A percentile compares a stretch with the other conserved stretches of the same genome.
phyloP scores from a whole-genome alignment of 495 filamentous ascomycete genomes.

The Tirmania nivea region DNA sequence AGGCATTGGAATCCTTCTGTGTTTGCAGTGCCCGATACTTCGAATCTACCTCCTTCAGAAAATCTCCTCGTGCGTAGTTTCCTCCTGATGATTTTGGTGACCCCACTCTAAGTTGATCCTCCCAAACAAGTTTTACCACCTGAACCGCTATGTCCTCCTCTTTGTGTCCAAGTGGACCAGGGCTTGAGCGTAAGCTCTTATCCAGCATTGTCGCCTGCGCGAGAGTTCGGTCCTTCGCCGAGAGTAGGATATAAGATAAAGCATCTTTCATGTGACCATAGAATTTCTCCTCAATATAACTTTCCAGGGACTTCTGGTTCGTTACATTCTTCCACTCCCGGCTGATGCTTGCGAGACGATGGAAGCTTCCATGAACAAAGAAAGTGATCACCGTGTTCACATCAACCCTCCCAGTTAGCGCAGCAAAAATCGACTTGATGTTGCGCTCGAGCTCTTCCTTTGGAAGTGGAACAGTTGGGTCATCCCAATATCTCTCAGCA shows the following conservation, averaged over 20 bases:
- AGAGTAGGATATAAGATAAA: too few relatives aligned
- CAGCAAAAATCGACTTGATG: neutral
- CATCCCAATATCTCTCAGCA: neutral
- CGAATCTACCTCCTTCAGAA: too few relatives aligned
- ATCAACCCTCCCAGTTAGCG: neutral
- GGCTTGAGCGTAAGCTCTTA: too few relatives aligned
- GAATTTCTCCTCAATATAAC: too few relatives aligned
- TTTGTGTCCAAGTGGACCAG: neutral
- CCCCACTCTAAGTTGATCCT: neutral
- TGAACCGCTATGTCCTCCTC: neutral
- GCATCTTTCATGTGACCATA: too few relatives aligned
- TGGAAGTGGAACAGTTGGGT: neutral
- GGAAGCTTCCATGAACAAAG: neutral
- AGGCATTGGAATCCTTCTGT: too few relatives aligned
- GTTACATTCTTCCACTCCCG: neutral
- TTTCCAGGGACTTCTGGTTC: neutral
- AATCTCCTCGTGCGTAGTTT: too few relatives aligned
- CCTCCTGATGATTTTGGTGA: too few relatives aligned
- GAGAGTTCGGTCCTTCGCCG: too few relatives aligned
- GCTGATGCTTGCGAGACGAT: neutral
- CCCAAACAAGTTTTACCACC: neutral
- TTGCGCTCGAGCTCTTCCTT: neutral
- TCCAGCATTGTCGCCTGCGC: too few relatives aligned
- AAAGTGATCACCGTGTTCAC: neutral
- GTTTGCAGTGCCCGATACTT: too few relatives aligned